Percentiles rank a stretch among this genome's conserved stretches.
Evolutionary conservation across 192 early-diverging fungal genomes (phyloP).

Genomic region (Backusella luteola): DNA sequence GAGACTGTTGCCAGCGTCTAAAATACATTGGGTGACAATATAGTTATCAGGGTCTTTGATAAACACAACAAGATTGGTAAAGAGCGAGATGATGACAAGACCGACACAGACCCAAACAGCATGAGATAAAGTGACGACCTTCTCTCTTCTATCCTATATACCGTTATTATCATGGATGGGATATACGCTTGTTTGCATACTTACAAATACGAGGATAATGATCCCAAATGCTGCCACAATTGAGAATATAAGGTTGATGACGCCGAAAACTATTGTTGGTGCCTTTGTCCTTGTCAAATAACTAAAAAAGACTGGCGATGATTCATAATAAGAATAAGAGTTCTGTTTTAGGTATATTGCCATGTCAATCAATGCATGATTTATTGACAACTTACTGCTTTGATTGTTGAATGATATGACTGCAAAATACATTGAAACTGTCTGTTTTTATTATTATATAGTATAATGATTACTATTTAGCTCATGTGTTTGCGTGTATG

Average conservation of each 20-base stretch:
- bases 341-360: background rate
- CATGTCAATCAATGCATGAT: background rate
- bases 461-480: background rate
- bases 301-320: slow-evolving; percentile 28
- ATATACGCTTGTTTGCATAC: background rate
- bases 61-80: slow-evolving; percentile 33
- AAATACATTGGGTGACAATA: slow-evolving; percentile 14
- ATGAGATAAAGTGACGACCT: slow-evolving; percentile 19
- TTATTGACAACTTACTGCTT: slow-evolving; percentile 21
- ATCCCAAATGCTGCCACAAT: slow-evolving; percentile 21
- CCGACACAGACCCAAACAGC: slow-evolving; percentile 26
- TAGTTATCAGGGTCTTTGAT: slow-evolving; percentile 15
- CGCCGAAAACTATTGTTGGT: slow-evolving; percentile 25
- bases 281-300: slow-evolving; percentile 1
- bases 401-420: slow-evolving; percentile 28
- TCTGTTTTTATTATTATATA: slow-evolving; percentile 7
- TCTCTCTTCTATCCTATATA: slow-evolving; percentile 14
- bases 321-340: background rate
- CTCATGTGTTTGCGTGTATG: background rate
- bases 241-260: slow-evolving; percentile 26
- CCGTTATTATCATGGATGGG: background rate
- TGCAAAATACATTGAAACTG: slow-evolving; percentile 33
- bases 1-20: slow-evolving; percentile 2
- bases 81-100: slow-evolving; percentile 16
- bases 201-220: slow-evolving; percentile 19